Percentiles rank a stretch among this genome's conserved stretches.
Evolutionary conservation across 345 rosid genomes (phyloP).

Genomic region (Nephelium lappaceum): DNA sequence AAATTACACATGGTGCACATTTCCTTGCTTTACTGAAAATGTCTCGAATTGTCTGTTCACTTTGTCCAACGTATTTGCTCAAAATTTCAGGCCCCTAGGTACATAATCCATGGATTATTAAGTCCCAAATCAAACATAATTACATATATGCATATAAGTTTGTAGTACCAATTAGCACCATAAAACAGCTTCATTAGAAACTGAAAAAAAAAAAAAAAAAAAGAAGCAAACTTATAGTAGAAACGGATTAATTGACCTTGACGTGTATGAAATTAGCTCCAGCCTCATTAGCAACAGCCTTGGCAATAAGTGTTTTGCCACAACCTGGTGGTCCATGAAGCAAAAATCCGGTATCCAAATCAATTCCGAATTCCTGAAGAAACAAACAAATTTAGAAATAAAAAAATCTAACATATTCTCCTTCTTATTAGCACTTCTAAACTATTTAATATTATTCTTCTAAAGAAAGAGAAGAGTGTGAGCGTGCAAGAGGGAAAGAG

Average conservation of each 20-base stretch:
- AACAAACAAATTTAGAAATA: too few relatives aligned
- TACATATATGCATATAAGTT: too few relatives aligned
- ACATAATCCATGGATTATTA: not conserved
- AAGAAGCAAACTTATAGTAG: not conserved
- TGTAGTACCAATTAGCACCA: too few relatives aligned
- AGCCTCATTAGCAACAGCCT: slow-evolving; percentile 70
- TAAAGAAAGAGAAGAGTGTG: too few relatives aligned
- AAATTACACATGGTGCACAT: slow-evolving; percentile 83
- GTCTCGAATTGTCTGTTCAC: slow-evolving; percentile 81
- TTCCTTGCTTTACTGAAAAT: slow-evolving; percentile 85
- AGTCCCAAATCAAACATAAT: too few relatives aligned
- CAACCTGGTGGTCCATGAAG: slow-evolving; percentile 82
- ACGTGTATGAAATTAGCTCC: slow-evolving; percentile 36
- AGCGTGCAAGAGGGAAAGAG: too few relatives aligned
- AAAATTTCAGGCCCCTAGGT: slow-evolving; percentile 86
- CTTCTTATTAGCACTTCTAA: too few relatives aligned
- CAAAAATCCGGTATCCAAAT: slow-evolving; percentile 69
- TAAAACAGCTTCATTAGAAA: too few relatives aligned
- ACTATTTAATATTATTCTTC: too few relatives aligned
- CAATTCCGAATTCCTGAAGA: slow-evolving; percentile 48
- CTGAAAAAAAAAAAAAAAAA: too few relatives aligned
- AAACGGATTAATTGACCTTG: slow-evolving; percentile 49
- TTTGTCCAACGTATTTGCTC: slow-evolving; percentile 93
- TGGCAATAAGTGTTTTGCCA: slow-evolving; percentile 69
- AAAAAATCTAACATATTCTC: too few relatives aligned